phyloP scores from a whole-genome alignment of 495 filamentous ascomycete species.

The Terfezia claveryi region DNA sequence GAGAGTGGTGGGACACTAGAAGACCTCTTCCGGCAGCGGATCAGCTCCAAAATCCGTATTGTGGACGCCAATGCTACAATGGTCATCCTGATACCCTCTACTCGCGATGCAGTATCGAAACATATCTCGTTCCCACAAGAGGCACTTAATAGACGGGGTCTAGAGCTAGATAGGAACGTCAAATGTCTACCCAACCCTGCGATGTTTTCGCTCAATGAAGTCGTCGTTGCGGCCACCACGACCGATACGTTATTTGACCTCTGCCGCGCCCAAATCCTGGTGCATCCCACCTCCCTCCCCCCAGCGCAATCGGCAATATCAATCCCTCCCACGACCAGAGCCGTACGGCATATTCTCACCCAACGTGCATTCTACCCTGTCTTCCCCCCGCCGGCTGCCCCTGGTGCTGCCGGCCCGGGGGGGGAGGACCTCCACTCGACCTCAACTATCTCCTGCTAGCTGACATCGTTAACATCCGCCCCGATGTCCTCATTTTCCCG shows the following conservation, averaged over 20 bases:
- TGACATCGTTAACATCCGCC: conserved; percentile 64
- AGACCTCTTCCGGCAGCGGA: conserved; percentile 61
- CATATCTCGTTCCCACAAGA: conserved; percentile 90
- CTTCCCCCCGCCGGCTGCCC: conserved; percentile 52
- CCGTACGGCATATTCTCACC: conserved; percentile 53
- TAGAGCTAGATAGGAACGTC: conserved; percentile 33
- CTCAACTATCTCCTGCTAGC: conserved; percentile 69
- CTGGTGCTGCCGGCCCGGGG: conserved; percentile 33
- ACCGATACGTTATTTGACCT: conserved; percentile 70
- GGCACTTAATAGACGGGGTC: conserved; percentile 41
- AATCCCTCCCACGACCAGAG: conserved; percentile 35
- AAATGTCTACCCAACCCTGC: conserved; percentile 72
- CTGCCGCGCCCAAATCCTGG: conserved; percentile 47
- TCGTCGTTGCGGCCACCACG: conserved; percentile 51
- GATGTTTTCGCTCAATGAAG: conserved; percentile 67
- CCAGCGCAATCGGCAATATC: conserved; percentile 26
- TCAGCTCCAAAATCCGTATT: conserved; percentile 25
- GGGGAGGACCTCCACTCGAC: conserved; percentile 29
- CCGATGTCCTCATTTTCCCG: conserved; percentile 69
- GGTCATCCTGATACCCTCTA: conserved; percentile 62
- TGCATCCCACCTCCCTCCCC: background rate
- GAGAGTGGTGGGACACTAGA: conserved; percentile 51
- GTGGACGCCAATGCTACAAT: conserved; percentile 1
- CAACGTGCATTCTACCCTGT: conserved; percentile 80
- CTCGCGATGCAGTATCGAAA: conserved; percentile 62